Evolutionary conservation across 2,329 filamentous ascomycete genomes (phyloP).

Genomic region (Fusarium nanum): DNA sequence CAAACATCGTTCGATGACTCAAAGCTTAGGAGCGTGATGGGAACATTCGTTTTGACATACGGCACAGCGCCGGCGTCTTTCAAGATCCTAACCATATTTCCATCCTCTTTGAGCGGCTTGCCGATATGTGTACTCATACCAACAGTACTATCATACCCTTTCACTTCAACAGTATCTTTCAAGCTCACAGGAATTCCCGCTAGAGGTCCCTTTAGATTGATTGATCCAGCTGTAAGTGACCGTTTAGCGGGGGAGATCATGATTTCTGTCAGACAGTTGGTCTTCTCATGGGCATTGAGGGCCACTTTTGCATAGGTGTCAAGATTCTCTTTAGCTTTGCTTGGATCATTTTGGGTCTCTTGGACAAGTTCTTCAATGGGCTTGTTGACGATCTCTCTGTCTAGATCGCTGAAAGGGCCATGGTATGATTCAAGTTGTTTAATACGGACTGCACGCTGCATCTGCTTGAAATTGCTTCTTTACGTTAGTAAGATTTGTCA

Average conservation of each 20-base stretch:
- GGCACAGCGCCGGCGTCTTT: slow-evolving; percentile 91
- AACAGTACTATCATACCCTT: slow-evolving; percentile 84
- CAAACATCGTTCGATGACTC: slow-evolving; percentile 83
- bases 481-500: background rate
- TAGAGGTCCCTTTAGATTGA: slow-evolving; percentile 83
- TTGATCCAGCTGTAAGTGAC: slow-evolving; percentile 69
- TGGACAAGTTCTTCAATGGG: slow-evolving; percentile 83
- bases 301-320: slow-evolving; percentile 88
- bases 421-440: slow-evolving; percentile 74
- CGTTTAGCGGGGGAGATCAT: slow-evolving; percentile 81
- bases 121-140: slow-evolving; percentile 80
- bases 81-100: slow-evolving; percentile 77
- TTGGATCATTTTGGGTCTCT: slow-evolving; percentile 76
- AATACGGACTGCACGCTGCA: slow-evolving; percentile 78
- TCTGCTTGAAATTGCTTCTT: slow-evolving; percentile 79
- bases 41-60: slow-evolving; percentile 92
- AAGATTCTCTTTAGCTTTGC: slow-evolving; percentile 79
- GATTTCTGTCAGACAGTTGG: slow-evolving; percentile 90
- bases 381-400: slow-evolving; percentile 75
- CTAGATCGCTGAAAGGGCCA: slow-evolving; percentile 69
- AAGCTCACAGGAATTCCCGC: slow-evolving; percentile 89
- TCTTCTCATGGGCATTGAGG: slow-evolving; percentile 83
- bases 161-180: slow-evolving; percentile 84
- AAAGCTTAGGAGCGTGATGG: slow-evolving; percentile 87
- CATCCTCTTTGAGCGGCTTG: slow-evolving; percentile 75